Evolutionary conservation across 768 basidiomycete genomes (phyloP).

Genomic region (Cyclocybe aegerita): DNA sequence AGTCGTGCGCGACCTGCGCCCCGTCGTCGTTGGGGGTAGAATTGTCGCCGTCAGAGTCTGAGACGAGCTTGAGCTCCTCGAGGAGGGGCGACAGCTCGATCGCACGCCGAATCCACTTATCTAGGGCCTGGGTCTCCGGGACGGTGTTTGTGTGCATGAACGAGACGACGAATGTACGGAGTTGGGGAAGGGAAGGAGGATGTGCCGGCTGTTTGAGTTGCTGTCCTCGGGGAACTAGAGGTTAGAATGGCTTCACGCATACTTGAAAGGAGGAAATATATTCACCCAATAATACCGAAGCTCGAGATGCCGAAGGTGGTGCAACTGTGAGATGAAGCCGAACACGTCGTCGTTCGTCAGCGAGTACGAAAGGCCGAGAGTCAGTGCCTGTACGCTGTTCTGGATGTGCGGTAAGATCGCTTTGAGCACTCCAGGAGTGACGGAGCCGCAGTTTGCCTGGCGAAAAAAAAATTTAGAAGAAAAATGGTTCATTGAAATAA

Average conservation of each 20-base stretch:
- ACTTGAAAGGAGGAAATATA: conserved; percentile 1
- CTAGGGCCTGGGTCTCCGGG: conserved; percentile 28
- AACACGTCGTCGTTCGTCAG: conserved; percentile 54
- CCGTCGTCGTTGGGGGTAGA: neutral
- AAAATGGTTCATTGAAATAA: neutral
- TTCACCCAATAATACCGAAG: conserved; percentile 54
- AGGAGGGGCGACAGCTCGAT: conserved; percentile 31
- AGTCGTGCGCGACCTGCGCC: conserved; percentile 26
- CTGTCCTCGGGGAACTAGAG: conserved; percentile 17
- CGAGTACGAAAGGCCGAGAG: conserved; percentile 59
- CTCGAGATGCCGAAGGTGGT: conserved; percentile 35
- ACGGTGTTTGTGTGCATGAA: conserved; percentile 17
- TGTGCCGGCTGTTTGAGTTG: conserved; percentile 39
- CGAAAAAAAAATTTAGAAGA: neutral
- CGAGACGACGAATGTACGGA: conserved; percentile 24
- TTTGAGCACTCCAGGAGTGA: conserved; percentile 59
- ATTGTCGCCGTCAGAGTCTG: conserved; percentile 23
- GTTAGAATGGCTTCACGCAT: neutral
- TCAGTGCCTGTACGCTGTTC: conserved; percentile 33
- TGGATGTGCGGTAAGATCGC: conserved; percentile 39
- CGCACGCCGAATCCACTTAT: conserved; percentile 40
- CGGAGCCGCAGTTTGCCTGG: conserved; percentile 61
- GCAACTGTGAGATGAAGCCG: conserved; percentile 40
- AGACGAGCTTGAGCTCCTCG: conserved; percentile 27
- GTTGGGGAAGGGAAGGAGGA: conserved; percentile 17